Evolutionary conservation across 805 yeast genomes (phyloP), one percentile per base, ranked within the genome.

Genomic region (Candida schatavii): DNA sequence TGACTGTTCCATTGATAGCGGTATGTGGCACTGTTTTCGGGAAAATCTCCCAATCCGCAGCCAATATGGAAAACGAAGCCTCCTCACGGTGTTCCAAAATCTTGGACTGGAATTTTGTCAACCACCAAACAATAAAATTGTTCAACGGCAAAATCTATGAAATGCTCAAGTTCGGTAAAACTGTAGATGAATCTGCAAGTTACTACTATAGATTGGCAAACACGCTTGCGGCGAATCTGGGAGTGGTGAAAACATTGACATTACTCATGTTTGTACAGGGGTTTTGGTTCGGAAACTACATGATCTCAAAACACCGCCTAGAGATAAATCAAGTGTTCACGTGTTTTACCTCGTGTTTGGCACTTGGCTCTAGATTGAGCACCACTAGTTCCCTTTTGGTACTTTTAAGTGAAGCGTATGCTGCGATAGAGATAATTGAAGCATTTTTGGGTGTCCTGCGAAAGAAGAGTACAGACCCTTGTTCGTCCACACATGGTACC

Each of bases 181-280:
- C 74, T 2, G 59, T 65, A 7, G 60, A 64, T 21, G 29, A 40
- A n/a, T 68, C 74, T 7, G 70, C 72, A 1, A 43, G 35, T 5
- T 62, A 64, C 0, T 80, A 70, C 48, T 62, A 69, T 32, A 67
- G 66, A 34, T 53, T 72, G 32, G 68, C 78, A n/a, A 53, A 78
- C 20, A 74, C 70, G 13, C 62, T 78, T 4, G 66, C 81, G 10
- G 53, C 75, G 0, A 89, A 88, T 54, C 59, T 75, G 18, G 83
- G 85, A 0, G 33, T 76, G 0, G 60, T 83, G 39, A 76, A 83
- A 50, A 62, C 76, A 19, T 49, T 90, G 3, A 73, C 83, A 0
- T 66, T 88, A 29, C 57, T 81, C 55, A 82, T 89, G 81, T 89
- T 91, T 67, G 85, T 90, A 2, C 96, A 88, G 61, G 95, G 91